These are phyloP conservation scores for Colletotrichum echinochloae DNA, from an alignment of 2,329 filamentous ascomycete species.

Conservation along the genomic window DNA sequence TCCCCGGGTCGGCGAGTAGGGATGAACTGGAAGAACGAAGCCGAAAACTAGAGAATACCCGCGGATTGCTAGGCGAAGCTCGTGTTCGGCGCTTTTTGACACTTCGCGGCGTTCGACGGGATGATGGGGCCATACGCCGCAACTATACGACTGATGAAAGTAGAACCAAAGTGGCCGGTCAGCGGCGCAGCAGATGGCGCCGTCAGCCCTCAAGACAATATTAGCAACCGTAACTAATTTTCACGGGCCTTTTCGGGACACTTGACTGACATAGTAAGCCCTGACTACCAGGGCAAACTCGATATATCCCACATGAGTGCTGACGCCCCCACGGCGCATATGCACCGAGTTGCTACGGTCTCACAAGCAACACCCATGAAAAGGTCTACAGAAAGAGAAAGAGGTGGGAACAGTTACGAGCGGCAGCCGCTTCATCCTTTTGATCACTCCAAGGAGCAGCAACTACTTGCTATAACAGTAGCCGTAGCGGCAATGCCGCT, in stretches of 20 bases:
- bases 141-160: slow-evolving; percentile 13
- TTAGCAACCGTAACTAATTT: background rate
- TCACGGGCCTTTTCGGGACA: background rate
- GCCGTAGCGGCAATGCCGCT: slow-evolving; percentile 10
- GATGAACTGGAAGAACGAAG: background rate
- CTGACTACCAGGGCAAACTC: background rate
- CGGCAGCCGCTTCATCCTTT: background rate
- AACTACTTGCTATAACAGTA: background rate
- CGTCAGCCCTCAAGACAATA: slow-evolving; percentile 1
- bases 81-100: slow-evolving; percentile 28
- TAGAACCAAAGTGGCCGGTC: slow-evolving; percentile 9
- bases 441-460: background rate
- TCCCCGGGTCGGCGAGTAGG: background rate
- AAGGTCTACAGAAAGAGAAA: background rate
- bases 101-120: slow-evolving; percentile 10
- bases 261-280: background rate
- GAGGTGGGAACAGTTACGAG: background rate
- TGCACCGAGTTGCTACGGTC: background rate
- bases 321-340: background rate
- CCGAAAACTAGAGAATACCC: background rate
- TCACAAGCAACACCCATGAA: background rate
- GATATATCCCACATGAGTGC: background rate
- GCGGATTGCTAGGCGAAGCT: background rate
- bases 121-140: slow-evolving; percentile 15
- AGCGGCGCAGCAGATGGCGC: slow-evolving; percentile 15